Percentiles rank a stretch among this genome's conserved stretches.
phyloP scores from a whole-genome alignment of 192 early-diverging fungal genomes.

The Umbelopsis vinacea region DNA sequence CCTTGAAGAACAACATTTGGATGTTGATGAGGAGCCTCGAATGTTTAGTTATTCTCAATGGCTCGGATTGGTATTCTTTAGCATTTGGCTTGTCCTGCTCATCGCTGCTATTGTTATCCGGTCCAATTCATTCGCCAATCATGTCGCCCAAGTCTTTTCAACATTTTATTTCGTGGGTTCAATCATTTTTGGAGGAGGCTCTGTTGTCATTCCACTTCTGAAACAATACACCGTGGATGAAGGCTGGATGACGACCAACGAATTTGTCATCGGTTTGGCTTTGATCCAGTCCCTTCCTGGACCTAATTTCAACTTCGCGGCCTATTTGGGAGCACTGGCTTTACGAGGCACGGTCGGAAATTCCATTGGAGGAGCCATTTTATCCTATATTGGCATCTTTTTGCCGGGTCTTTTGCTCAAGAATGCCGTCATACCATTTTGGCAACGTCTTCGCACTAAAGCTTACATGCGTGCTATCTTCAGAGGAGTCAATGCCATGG shows the following conservation, averaged over 20 bases:
- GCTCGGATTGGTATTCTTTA: slow-evolving; percentile 46
- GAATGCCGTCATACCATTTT: slow-evolving; percentile 64
- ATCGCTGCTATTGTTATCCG: slow-evolving; percentile 50
- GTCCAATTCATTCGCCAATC: slow-evolving; percentile 17
- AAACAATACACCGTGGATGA: slow-evolving; percentile 57
- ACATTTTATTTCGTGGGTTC: slow-evolving; percentile 64
- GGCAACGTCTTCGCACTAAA: slow-evolving; percentile 53
- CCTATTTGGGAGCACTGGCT: slow-evolving; percentile 63
- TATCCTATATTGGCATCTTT: slow-evolving; percentile 64
- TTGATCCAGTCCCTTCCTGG: slow-evolving; percentile 60
- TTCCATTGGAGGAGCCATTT: slow-evolving; percentile 51
- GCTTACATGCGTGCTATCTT: slow-evolving; percentile 50
- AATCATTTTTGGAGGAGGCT: slow-evolving; percentile 68
- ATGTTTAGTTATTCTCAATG: slow-evolving; percentile 39
- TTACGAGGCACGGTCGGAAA: slow-evolving; percentile 40
- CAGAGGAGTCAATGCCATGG: slow-evolving; percentile 65
- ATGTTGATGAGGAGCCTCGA: slow-evolving; percentile 9
- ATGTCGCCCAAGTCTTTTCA: slow-evolving; percentile 35
- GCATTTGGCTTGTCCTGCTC: slow-evolving; percentile 52
- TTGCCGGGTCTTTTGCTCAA: slow-evolving; percentile 63
- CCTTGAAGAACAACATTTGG: neutral
- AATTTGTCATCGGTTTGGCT: slow-evolving; percentile 70
- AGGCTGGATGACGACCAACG: slow-evolving; percentile 58
- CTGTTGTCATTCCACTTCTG: slow-evolving; percentile 65
- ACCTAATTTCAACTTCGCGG: slow-evolving; percentile 73